Percentiles rank a stretch among this genome's conserved stretches.
phyloP scores from a whole-genome alignment of 129 eudicot species.

The Logfia minima region DNA sequence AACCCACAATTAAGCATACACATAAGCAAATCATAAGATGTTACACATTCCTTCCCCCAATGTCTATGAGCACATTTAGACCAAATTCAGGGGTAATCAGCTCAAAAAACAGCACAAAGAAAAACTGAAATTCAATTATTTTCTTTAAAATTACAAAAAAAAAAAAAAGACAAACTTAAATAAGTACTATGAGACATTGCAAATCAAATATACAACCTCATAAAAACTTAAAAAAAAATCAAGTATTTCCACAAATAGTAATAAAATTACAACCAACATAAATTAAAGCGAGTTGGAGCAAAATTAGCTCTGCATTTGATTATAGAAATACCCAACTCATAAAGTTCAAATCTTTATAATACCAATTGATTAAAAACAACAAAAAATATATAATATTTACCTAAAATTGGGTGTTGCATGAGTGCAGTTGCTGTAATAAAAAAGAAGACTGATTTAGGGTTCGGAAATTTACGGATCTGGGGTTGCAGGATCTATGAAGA shows the following conservation, averaged over 20 bases:
- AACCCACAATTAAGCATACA: conserved; percentile 7
- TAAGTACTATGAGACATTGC: background rate
- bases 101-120: background rate
- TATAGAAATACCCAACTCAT: background rate
- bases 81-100: conserved; percentile 11
- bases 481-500: conserved; percentile 53
- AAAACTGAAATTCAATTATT: background rate
- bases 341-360: background rate
- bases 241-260: background rate
- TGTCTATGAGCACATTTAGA: conserved; percentile 12
- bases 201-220: background rate
- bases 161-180: background rate
- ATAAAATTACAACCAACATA: background rate
- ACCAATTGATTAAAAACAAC: background rate
- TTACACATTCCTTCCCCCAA: conserved; percentile 15
- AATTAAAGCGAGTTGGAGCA: background rate
- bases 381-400: conserved; percentile 20
- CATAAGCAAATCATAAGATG: conserved; percentile 14
- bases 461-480: conserved; percentile 33
- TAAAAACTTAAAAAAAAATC: background rate
- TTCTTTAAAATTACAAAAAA: background rate
- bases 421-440: conserved; percentile 16
- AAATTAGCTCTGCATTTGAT: conserved; percentile 16
- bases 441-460: conserved; percentile 32
- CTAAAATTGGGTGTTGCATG: conserved; percentile 37